Percentiles rank a stretch among this genome's conserved stretches.
Conservation (phyloP, 768 basidiomycete genomes). For the Hygrocybe coccinea region DNA sequence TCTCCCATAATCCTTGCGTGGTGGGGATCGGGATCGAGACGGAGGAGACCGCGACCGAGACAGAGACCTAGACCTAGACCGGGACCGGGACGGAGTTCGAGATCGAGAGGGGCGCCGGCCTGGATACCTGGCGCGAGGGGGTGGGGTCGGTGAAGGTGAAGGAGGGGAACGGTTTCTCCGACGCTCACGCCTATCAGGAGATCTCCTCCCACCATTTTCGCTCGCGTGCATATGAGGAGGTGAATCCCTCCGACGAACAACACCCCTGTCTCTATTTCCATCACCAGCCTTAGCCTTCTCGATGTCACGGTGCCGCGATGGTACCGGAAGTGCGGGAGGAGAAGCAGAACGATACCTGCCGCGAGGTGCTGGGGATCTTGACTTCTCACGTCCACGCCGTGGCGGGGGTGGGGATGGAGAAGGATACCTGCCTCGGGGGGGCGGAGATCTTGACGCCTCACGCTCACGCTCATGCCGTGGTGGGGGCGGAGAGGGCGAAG, state of each 20-base stretch:
- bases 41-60: constrained; percentile 16
- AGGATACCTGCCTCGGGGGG: neutral
- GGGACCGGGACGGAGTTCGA: constrained; percentile 2
- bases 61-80: constrained; percentile 16
- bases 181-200: neutral
- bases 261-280: neutral
- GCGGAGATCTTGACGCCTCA: constrained; percentile 12
- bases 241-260: constrained; percentile 2
- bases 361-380: constrained; percentile 9
- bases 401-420: constrained; percentile 9
- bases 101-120: neutral
- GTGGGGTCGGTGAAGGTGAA: constrained; percentile 14
- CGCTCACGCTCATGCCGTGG: constrained; percentile 17
- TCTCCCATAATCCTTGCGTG: neutral
- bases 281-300: neutral
- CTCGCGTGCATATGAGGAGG: neutral
- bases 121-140: neutral
- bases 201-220: neutral
- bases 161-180: constrained; percentile 10
- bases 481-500: constrained; percentile 17
- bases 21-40: constrained; percentile 23
- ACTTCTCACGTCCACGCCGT: constrained; percentile 4
- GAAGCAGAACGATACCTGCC: constrained; percentile 11
- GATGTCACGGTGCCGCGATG: constrained; percentile 1
- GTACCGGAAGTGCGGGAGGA: constrained; percentile 14